A percentile compares a stretch with the other conserved stretches of the same genome.
Evolutionary conservation across 1,139 yeast species (phyloP).

Genomic region (Geotrichum klebahnii): DNA sequence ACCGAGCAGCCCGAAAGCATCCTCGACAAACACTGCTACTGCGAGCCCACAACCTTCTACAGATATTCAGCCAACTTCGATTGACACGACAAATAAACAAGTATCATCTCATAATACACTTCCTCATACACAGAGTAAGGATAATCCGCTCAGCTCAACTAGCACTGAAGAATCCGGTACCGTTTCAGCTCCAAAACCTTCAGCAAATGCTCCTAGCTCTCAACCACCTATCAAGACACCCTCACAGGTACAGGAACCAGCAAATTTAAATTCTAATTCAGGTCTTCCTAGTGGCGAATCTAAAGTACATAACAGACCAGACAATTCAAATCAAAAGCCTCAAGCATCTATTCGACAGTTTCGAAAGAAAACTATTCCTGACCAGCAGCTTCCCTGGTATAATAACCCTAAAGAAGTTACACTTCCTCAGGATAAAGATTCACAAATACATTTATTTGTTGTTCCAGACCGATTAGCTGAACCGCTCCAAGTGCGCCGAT

Average conservation of each 20-base stretch:
- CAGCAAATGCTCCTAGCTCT: not conserved
- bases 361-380: constrained; percentile 17
- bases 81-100: not conserved
- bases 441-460: constrained; percentile 34
- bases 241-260: not conserved
- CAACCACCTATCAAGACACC: not conserved
- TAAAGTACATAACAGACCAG: not conserved
- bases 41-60: too few species aligned
- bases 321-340: not conserved
- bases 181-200: not conserved
- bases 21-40: too few species aligned
- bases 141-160: not conserved
- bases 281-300: not conserved
- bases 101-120: not conserved
- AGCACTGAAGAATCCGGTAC: not conserved
- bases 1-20: too few species aligned
- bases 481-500: constrained; percentile 38
- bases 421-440: constrained; percentile 24
- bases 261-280: not conserved
- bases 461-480: constrained; percentile 40
- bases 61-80: too few species aligned
- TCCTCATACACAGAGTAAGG: not conserved
- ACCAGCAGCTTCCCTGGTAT: constrained; percentile 22
- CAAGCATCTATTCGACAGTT: constrained; percentile 19
- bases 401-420: constrained; percentile 23